Conservation (phyloP, 345 rosid genomes). For the Melaleuca quinquenervia region DNA sequence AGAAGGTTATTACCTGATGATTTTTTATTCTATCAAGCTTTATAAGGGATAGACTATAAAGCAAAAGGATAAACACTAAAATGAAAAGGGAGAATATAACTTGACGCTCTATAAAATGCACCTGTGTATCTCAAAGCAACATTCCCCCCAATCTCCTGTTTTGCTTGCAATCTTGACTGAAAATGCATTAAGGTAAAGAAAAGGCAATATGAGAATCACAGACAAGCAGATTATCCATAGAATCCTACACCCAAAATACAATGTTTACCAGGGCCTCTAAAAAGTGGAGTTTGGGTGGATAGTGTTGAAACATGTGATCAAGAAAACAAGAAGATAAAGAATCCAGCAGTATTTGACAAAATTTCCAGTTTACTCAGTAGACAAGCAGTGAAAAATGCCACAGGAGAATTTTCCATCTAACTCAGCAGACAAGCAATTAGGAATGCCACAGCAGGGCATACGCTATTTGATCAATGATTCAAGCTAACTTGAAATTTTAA, state of each 20-base stretch:
- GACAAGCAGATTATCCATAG: not conserved
- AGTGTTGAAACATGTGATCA: not conserved
- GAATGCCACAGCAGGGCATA: not conserved
- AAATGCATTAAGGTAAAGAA: constrained; percentile 1
- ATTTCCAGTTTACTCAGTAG: not conserved
- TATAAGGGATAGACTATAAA: not conserved
- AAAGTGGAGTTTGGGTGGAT: not conserved
- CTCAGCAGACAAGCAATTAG: not conserved
- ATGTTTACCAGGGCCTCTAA: not conserved
- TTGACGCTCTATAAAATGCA: not conserved
- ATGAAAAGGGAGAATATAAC: not conserved
- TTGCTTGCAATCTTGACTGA: constrained; percentile 73
- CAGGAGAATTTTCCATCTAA: not conserved
- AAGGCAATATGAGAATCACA: not conserved
- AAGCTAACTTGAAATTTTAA: not conserved
- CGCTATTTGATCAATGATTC: not conserved
- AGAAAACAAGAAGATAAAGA: not conserved
- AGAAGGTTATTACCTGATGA: fast-evolving
- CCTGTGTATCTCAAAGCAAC: constrained; percentile 51
- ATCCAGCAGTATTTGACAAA: not conserved
- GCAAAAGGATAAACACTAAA: not conserved
- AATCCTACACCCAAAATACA: not conserved
- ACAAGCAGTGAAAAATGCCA: not conserved
- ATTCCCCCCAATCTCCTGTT: constrained; percentile 60
- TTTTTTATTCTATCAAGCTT: not conserved